A percentile compares a stretch with the other conserved stretches of the same genome.
These are phyloP conservation scores for Ilyonectria robusta DNA, from an alignment of 2,329 filamentous ascomycete genomes.

Conservation along the genomic window DNA sequence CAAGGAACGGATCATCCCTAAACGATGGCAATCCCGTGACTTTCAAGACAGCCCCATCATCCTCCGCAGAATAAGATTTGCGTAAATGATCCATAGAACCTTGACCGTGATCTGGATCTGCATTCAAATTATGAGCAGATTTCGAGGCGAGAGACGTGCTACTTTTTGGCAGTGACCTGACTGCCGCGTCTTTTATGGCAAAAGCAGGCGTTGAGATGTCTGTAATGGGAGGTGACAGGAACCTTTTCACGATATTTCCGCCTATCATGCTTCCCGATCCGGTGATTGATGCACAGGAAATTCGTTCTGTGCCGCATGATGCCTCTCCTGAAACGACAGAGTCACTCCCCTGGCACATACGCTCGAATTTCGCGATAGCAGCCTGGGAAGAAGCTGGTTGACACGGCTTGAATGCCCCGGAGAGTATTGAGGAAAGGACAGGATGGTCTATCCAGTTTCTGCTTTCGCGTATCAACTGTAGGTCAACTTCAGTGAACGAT, in stretches of 20 bases:
- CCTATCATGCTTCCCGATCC: background rate
- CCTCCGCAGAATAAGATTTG: no score
- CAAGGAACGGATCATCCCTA: no score
- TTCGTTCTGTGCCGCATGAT: constrained; percentile 75
- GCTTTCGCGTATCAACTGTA: background rate
- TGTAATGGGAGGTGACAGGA: background rate
- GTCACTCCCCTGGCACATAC: constrained; percentile 65
- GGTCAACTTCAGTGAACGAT: background rate
- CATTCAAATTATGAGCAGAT: no score
- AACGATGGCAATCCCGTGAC: no score
- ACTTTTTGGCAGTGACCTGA: background rate
- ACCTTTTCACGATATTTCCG: background rate
- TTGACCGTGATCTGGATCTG: no score
- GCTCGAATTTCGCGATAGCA: constrained; percentile 62
- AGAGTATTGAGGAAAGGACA: background rate
- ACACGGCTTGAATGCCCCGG: background rate
- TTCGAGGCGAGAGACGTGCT: background rate
- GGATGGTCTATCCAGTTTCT: background rate
- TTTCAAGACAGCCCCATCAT: no score
- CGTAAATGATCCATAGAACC: no score
- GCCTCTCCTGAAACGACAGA: constrained; percentile 73
- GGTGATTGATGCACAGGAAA: background rate
- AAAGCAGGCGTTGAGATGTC: background rate
- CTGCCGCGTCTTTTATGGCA: background rate
- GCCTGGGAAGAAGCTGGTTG: constrained; percentile 12